Base-by-base conservation (phyloP, 2,329 filamentous ascomycete genomes). In the Cercospora sp. region DNA sequence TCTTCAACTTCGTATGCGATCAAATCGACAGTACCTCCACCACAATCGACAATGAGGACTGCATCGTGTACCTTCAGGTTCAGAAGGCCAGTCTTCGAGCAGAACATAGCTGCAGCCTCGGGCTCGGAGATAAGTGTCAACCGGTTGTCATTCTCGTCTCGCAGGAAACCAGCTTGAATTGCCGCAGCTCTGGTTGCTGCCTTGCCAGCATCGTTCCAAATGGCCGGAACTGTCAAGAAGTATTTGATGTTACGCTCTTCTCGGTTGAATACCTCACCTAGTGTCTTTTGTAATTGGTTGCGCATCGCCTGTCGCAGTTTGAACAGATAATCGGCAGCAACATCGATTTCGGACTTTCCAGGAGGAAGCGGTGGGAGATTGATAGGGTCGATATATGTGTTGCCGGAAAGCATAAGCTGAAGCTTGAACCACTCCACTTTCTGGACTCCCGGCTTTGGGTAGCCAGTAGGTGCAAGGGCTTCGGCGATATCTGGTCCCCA, bases 351-450 rank as follows among this genome's bases (percentile, higher is more conserved):
- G 28, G 94, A 97, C 85, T 98, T 98, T 81, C 95, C 95, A 57
- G 94, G 94, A 59, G 95, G 95, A 79, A 98, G 91, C 72, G 95
- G 95, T 59, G 95, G 95, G 73, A 99, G 88, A 86, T 98, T 98
- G 84, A 98, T 98, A 70, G 95, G 95, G 80, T 98, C 95, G 78
- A 98, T 98, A 81, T 98, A 98, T 55, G 95, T 98, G 85, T 98
- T 98, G 71, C 95, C 95, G 68, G 93, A 97, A 71, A 97, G 87
- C 95, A 98, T 98, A 66, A 99, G 89, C 83, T 99, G 95, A 74
- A 99, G 87, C 85, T 98, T 98, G 87, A 99, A 98, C 95, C 95
- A 99, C 83, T 98, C 95, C 26, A 98, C 94, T 84, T 98, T 98
- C 82, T 98, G 95, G 74, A 99, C 94, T 72, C 94, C 94, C 36